Evolutionary conservation across 148 eudicot species (phyloP).

Genomic region (Amaranthus palmeri): DNA sequence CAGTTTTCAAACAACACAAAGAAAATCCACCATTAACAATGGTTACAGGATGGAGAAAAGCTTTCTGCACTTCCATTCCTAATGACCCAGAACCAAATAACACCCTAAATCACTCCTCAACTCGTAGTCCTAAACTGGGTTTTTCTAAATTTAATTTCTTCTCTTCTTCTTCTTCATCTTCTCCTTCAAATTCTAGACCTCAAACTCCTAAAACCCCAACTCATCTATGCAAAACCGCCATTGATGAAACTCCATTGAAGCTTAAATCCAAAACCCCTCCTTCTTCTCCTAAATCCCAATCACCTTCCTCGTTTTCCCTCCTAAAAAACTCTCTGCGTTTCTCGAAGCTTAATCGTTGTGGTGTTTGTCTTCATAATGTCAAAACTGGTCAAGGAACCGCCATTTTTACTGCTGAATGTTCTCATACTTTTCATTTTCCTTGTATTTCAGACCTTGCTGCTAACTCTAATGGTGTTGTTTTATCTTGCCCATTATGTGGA

Average conservation of each 20-base stretch:
- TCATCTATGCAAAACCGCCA: slow-evolving; percentile 29
- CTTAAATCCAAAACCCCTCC: slow-evolving; percentile 1
- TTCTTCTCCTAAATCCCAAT: slow-evolving; percentile 37
- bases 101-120: background rate
- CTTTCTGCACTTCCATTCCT: slow-evolving; percentile 62
- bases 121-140: slow-evolving; percentile 28
- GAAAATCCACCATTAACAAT: slow-evolving; percentile 19
- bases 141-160: slow-evolving; percentile 48
- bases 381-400: slow-evolving; percentile 73
- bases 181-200: slow-evolving; percentile 42
- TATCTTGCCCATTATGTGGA: slow-evolving; percentile 63
- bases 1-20: background rate
- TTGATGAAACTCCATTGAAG: background rate
- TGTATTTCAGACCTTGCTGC: slow-evolving; percentile 56
- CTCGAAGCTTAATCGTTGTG: slow-evolving; percentile 51
- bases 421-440: slow-evolving; percentile 65
- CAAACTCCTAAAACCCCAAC: slow-evolving; percentile 26
- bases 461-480: slow-evolving; percentile 31
- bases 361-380: slow-evolving; percentile 57
- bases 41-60: slow-evolving; percentile 76
- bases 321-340: slow-evolving; percentile 51
- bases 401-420: slow-evolving; percentile 77
- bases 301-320: slow-evolving; percentile 64
- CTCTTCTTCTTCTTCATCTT: slow-evolving; percentile 25
- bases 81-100: slow-evolving; percentile 35